Percentiles rank a stretch among this genome's conserved stretches.
phyloP scores from a whole-genome alignment of 1,284 basidiomycete genomes.

The Melampsora occidentalis region DNA sequence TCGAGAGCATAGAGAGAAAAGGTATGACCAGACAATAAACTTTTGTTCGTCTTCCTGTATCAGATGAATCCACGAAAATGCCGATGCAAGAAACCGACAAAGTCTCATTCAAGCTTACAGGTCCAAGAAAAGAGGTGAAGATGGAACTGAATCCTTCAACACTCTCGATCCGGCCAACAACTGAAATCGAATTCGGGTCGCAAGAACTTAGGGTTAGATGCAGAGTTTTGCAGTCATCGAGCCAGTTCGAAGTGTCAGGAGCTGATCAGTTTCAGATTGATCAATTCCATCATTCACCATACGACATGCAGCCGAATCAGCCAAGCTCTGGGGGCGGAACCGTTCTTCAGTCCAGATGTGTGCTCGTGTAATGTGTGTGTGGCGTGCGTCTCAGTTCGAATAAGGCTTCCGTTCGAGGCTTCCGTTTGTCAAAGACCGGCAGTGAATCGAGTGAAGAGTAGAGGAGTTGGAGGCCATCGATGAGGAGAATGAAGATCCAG shows the following conservation, averaged over 20 bases:
- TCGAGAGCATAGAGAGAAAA: not conserved
- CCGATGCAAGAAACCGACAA: not conserved
- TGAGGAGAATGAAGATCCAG: too few species aligned
- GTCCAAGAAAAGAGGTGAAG: not conserved
- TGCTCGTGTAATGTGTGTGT: not conserved
- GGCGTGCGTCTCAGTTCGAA: not conserved
- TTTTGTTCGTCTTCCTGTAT: not conserved
- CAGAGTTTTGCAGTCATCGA: not conserved
- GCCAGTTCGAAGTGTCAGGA: not conserved
- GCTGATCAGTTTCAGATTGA: conserved; percentile 2
- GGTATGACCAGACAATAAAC: not conserved
- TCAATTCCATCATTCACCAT: not conserved
- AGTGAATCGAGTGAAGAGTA: too few species aligned
- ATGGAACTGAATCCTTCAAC: not conserved
- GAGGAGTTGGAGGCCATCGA: too few species aligned
- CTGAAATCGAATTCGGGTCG: not conserved
- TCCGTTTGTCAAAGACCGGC: too few species aligned
- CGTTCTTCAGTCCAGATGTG: not conserved
- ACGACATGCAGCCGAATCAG: not conserved
- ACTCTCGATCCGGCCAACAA: not conserved
- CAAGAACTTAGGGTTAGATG: conserved; percentile 9
- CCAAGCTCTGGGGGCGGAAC: not conserved
- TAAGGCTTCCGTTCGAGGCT: too few species aligned
- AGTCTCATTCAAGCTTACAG: not conserved
- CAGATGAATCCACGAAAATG: conserved; percentile 1